Conservation (phyloP, 2,329 filamentous ascomycete genomes). For the Penicillium fuscoglaucum region DNA sequence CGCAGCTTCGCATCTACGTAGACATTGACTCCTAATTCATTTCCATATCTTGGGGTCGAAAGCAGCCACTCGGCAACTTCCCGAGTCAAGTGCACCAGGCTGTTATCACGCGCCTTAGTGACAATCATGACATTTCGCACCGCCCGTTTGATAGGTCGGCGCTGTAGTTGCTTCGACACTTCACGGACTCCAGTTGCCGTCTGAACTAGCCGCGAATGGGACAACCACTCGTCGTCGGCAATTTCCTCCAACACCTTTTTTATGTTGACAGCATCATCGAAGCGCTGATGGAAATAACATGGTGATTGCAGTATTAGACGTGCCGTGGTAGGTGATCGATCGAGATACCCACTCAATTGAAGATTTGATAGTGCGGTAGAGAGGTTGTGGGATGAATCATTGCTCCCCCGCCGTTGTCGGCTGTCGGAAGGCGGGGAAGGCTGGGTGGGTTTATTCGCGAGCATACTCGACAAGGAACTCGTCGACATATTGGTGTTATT, state of each 20-base stretch:
- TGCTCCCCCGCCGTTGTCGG: conserved; percentile 43
- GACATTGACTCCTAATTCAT: conserved; percentile 87
- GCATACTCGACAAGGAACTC: conserved; percentile 60
- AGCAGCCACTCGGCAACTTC: conserved; percentile 88
- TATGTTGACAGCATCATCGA: conserved; percentile 93
- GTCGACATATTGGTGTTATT: conserved; percentile 56
- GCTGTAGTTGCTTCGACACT: conserved; percentile 91
- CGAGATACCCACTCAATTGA: conserved; percentile 44
- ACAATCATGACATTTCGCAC: conserved; percentile 97
- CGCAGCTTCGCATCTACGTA: conserved; percentile 97
- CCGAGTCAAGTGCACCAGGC: conserved; percentile 82
- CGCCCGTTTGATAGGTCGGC: conserved; percentile 85
- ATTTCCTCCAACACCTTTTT: conserved; percentile 95
- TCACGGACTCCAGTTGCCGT: conserved; percentile 93
- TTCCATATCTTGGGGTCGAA: conserved; percentile 83
- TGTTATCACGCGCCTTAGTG: conserved; percentile 94
- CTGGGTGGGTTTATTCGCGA: conserved; percentile 42
- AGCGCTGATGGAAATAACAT: conserved; percentile 96
- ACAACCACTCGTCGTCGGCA: conserved; percentile 80
- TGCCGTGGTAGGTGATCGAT: conserved; percentile 46
- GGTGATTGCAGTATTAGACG: conserved; percentile 77
- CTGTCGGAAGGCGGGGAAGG: conserved; percentile 25
- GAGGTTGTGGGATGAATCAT: conserved; percentile 59
- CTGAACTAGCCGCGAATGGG: conserved; percentile 89
- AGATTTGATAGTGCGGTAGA: conserved; percentile 59